Conservation (phyloP, 2,329 filamentous ascomycete species). For the Cryphonectria parasitica region DNA sequence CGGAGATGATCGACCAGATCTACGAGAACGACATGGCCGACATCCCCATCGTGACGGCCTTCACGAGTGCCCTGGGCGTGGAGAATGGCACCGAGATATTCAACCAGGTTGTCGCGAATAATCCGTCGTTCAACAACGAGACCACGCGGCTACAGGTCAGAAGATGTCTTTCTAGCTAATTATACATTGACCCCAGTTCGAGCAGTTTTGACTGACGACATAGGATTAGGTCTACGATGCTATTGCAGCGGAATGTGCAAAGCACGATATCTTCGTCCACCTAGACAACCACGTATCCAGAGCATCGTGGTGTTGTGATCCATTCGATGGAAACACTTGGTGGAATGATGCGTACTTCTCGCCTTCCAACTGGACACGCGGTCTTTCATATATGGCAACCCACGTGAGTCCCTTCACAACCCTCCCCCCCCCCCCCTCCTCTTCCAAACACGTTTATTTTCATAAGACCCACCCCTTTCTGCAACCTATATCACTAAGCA, state of each 20-base stretch:
- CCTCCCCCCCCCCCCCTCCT: neutral
- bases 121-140: constrained; percentile 57
- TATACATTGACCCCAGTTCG: too few relatives aligned
- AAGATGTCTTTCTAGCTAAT: neutral
- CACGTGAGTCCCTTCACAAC: constrained; percentile 52
- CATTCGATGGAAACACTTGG: constrained; percentile 61
- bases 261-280: constrained; percentile 60
- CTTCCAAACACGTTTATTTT: neutral
- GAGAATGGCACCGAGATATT: constrained; percentile 57
- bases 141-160: constrained; percentile 58
- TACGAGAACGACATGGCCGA: constrained; percentile 53
- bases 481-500: constrained; percentile 14
- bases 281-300: constrained; percentile 65
- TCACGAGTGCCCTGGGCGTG: constrained; percentile 51
- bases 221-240: constrained; percentile 57
- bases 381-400: constrained; percentile 61
- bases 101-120: constrained; percentile 56
- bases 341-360: constrained; percentile 65
- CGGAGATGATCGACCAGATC: constrained; percentile 66
- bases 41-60: constrained; percentile 49
- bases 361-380: constrained; percentile 62
- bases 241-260: constrained; percentile 60
- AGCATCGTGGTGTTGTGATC: constrained; percentile 61
- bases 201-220: constrained; percentile 9
- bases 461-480: too few relatives aligned